Evolutionary conservation across 116 monocot genomes (phyloP), one percentile per base, ranked within the genome.

Genomic region (Iris pallida): DNA sequence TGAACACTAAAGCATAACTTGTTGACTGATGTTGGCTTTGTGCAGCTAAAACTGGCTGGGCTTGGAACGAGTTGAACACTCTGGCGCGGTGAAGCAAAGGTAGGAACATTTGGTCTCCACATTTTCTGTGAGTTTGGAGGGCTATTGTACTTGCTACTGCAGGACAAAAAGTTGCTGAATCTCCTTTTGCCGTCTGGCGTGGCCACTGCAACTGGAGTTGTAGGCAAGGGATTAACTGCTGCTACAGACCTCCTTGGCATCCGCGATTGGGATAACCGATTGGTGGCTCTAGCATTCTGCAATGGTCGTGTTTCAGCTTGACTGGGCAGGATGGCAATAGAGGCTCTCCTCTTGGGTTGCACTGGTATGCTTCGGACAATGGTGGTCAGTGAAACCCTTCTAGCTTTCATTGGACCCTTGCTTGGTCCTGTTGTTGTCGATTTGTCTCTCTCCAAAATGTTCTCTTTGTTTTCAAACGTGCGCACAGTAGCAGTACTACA

Each of bases 1-100:
- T 96, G 91, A 41, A 96, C 61, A 49, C 86, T 89, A 71, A 86
- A 92, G 47, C 89, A 80, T 43, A 79, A 20, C 59, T 85, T 91
- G 73, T 66, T 77, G 11, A 53, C 40, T 9, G 71, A 54, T 42
- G 80, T 64, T 5, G 75, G 14, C 57, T 41, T 70, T 16, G 16
- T 7, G 45, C 46, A 16, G 14, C 61, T 75, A 44, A 53, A 53
- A 57, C 48, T 75, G 7, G 41, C 72, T 18, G 87, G 83, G 64
- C 83, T 86, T 7, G 76, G 57, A 30, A 76, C 10, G 16, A 86
- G 54, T 0, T 66, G 81, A 58, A 90, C 78, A 53, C 75, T 78
- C 20, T 58, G 75, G 15, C 81, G 55, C 4, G 87, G 75, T 4
- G 78, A 76, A 8, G 40, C 49, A 41, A 79, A 43, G 12, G 43